Conservation (phyloP, 495 filamentous ascomycete species). For the Lineolata rhizophorae region DNA sequence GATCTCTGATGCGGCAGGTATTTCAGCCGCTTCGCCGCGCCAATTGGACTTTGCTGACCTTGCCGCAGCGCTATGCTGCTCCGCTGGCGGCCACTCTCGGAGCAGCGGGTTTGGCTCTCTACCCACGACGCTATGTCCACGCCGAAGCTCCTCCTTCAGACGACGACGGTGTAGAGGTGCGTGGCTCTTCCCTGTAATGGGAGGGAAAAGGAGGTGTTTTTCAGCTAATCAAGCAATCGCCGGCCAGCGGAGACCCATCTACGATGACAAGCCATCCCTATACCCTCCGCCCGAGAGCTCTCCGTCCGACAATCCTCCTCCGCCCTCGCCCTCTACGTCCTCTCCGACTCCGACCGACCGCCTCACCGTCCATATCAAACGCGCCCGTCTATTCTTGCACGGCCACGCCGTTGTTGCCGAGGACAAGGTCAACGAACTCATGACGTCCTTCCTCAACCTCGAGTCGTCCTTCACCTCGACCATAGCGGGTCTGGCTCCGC, state of each 20-base stretch:
- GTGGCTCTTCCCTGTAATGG: too few relatives aligned
- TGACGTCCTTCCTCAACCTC: constrained; percentile 51
- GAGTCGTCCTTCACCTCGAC: constrained; percentile 74
- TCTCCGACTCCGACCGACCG: constrained; percentile 91
- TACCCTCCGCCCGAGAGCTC: too few relatives aligned
- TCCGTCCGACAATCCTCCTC: too few relatives aligned
- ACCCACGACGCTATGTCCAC: constrained; percentile 28
- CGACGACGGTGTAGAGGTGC: constrained; percentile 2
- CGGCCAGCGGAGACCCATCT: constrained; percentile 65
- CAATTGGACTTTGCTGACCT: constrained; percentile 5
- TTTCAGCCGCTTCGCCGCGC: constrained; percentile 6
- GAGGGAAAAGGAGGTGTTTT: too few relatives aligned
- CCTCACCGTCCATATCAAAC: constrained; percentile 61
- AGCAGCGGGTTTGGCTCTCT: constrained; percentile 28
- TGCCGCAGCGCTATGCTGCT: constrained; percentile 1
- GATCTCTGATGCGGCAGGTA: constrained; percentile 24
- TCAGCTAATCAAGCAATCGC: too few relatives aligned
- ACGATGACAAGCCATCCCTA: constrained; percentile 42
- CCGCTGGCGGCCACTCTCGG: constrained; percentile 23
- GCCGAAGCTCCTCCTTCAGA: constrained; percentile 29
- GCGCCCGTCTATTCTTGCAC: constrained; percentile 64
- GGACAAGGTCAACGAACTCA: constrained; percentile 50
- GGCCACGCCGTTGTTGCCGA: constrained; percentile 45
- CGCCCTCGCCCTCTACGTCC: too few relatives aligned
- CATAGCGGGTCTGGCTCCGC: constrained; percentile 64